phyloP scores from a whole-genome alignment of 345 rosid species.

The Euphorbia tirucalli region DNA sequence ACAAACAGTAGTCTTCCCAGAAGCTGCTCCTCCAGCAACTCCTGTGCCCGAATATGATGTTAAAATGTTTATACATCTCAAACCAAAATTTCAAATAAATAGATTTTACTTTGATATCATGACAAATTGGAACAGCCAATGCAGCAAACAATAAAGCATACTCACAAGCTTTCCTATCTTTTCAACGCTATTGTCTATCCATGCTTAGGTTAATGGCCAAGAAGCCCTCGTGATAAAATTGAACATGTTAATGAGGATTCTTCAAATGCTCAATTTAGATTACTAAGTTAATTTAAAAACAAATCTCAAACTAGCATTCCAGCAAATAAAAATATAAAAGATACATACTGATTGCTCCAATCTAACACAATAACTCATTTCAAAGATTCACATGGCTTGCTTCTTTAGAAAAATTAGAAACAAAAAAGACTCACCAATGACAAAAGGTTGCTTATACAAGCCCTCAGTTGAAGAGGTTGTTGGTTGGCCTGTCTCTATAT shows the following conservation, averaged over 20 bases:
- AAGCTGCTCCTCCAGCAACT: constrained; percentile 98
- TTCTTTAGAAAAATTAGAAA: not conserved
- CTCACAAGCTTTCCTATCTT: not conserved
- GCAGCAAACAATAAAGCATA: not conserved
- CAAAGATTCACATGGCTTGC: not conserved
- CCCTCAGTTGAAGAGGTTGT: constrained; percentile 48
- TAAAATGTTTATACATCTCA: not conserved
- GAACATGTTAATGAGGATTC: not conserved
- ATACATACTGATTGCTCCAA: not conserved
- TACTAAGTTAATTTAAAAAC: not conserved
- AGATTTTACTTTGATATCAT: not conserved
- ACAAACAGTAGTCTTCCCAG: constrained; percentile 97
- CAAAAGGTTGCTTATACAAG: constrained; percentile 79
- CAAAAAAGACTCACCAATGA: constrained; percentile 63
- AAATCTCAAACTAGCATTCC: not conserved
- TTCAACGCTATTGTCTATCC: not conserved
- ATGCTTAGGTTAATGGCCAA: not conserved
- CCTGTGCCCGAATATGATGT: constrained; percentile 38
- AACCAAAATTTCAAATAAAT: not conserved
- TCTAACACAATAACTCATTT: not conserved
- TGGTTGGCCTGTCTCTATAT: constrained; percentile 37
- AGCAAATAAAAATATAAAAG: not conserved
- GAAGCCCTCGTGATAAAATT: not conserved
- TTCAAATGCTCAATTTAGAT: not conserved
- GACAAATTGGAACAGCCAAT: not conserved